Percentiles rank a stretch among this genome's conserved stretches.
Evolutionary conservation across 2,329 filamentous ascomycete species (phyloP).

Genomic region (Hysterium pulicare): DNA sequence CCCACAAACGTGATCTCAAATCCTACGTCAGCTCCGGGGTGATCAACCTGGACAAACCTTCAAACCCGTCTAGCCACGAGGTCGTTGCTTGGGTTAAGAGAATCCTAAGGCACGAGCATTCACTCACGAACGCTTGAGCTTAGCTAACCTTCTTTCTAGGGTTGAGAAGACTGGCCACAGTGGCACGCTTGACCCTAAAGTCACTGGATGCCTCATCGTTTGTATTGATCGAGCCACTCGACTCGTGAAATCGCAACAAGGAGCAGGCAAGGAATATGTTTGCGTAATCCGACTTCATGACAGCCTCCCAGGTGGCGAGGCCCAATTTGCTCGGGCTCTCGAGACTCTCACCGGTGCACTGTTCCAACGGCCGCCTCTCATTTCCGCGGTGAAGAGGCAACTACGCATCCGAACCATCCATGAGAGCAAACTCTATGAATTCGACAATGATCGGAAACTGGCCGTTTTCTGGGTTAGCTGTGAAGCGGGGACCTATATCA

Average conservation of each 20-base stretch:
- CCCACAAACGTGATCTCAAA: conserved; percentile 91
- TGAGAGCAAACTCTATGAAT: conserved; percentile 92
- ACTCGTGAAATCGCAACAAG: conserved; percentile 97
- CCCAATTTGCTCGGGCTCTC: conserved; percentile 87
- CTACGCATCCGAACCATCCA: conserved; percentile 97
- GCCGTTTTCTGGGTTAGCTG: conserved; percentile 99
- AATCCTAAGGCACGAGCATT: conserved; percentile 74
- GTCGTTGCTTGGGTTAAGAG: conserved; percentile 99
- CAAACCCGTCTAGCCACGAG: conserved; percentile 96
- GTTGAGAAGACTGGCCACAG: conserved; percentile 98
- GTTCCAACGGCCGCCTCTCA: conserved; percentile 94
- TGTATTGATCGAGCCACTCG: conserved; percentile 96
- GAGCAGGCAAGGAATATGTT: conserved; percentile 98
- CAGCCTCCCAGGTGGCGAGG: conserved; percentile 88
- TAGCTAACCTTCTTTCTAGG: conserved; percentile 51
- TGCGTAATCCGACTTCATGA: conserved; percentile 93
- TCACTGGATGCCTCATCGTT: conserved; percentile 92
- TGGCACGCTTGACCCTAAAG: conserved; percentile 96
- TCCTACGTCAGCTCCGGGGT: conserved; percentile 96
- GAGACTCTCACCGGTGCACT: conserved; percentile 95
- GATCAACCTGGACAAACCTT: conserved; percentile 97
- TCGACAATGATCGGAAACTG: conserved; percentile 96
- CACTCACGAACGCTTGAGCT: neutral
- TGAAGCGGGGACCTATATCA: conserved; percentile 97
- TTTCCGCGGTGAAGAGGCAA: conserved; percentile 98